A percentile compares a stretch with the other conserved stretches of the same genome.
These are phyloP conservation scores for Rhizopus microsporus DNA, from an alignment of 371 early-diverging fungal species.

Conservation along the genomic window DNA sequence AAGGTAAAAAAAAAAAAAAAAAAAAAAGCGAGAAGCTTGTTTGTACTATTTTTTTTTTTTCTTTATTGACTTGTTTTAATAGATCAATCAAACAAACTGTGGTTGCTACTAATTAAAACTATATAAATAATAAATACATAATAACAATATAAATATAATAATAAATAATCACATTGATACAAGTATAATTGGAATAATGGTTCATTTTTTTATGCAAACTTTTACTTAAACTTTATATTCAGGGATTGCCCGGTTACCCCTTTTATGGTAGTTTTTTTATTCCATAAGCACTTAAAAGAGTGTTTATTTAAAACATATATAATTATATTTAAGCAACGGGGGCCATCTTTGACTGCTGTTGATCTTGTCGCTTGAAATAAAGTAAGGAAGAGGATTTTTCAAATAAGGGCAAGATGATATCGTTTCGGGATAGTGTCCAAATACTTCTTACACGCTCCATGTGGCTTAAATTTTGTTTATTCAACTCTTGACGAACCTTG, in stretches of 20 bases:
- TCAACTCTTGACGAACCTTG: constrained; percentile 23
- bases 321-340: no score
- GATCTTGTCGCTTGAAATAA: background rate
- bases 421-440: constrained; percentile 23
- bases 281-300: no score
- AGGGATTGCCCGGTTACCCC: no score
- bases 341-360: no score
- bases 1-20: constrained; percentile 35
- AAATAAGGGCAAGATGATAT: constrained; percentile 18
- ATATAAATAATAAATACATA: no score
- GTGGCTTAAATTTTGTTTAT: constrained; percentile 18
- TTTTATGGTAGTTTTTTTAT: no score
- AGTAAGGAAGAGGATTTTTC: constrained; percentile 13
- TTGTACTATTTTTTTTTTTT: background rate
- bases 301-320: no score
- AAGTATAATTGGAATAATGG: no score
- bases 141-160: no score
- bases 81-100: constrained; percentile 21
- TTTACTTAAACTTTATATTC: no score
- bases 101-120: background rate
- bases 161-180: no score
- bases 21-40: background rate
- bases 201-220: no score
- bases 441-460: constrained; percentile 25
- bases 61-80: background rate